These are phyloP conservation scores for Fusarium albosuccineum DNA, from an alignment of 2,329 filamentous ascomycete genomes.

Conservation along the genomic window DNA sequence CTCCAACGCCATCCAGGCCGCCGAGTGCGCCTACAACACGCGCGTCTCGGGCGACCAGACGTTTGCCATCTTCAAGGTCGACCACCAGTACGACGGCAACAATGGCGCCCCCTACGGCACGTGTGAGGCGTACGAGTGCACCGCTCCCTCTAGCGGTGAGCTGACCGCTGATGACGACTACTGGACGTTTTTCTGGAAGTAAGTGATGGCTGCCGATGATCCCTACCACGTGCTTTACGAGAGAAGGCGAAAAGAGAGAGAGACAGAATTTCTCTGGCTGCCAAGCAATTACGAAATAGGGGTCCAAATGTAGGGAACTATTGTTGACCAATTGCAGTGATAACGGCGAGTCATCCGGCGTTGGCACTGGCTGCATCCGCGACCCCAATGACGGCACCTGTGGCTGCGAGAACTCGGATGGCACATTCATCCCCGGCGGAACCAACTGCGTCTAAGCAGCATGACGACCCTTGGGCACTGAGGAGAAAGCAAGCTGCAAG, in stretches of 20 bases:
- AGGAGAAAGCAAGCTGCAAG: background rate
- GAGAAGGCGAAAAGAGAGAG: too few species aligned
- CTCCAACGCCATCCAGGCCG: conserved; percentile 43
- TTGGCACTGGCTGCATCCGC: conserved; percentile 44
- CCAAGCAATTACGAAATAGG: background rate
- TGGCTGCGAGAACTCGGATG: conserved; percentile 44
- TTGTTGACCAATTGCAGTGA: conserved; percentile 19
- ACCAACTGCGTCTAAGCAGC: conserved; percentile 31
- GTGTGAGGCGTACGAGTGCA: conserved; percentile 40
- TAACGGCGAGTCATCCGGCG: conserved; percentile 39
- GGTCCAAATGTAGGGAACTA: too few species aligned
- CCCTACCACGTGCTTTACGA: too few species aligned
- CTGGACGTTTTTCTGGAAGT: conserved; percentile 48
- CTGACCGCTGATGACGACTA: conserved; percentile 36
- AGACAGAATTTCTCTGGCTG: too few species aligned
- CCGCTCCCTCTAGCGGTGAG: conserved; percentile 27
- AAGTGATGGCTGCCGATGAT: background rate
- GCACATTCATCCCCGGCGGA: conserved; percentile 36
- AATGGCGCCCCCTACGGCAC: conserved; percentile 44
- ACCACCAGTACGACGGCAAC: conserved; percentile 43
- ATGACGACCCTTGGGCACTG: background rate
- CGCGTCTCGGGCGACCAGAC: conserved; percentile 43
- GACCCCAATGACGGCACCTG: conserved; percentile 40
- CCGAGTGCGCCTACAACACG: conserved; percentile 45
- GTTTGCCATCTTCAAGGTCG: conserved; percentile 42